A percentile compares a stretch with the other conserved stretches of the same genome.
phyloP scores from a whole-genome alignment of 176 grass and related monocot genomes.

The Bothriochloa decipiens region DNA sequence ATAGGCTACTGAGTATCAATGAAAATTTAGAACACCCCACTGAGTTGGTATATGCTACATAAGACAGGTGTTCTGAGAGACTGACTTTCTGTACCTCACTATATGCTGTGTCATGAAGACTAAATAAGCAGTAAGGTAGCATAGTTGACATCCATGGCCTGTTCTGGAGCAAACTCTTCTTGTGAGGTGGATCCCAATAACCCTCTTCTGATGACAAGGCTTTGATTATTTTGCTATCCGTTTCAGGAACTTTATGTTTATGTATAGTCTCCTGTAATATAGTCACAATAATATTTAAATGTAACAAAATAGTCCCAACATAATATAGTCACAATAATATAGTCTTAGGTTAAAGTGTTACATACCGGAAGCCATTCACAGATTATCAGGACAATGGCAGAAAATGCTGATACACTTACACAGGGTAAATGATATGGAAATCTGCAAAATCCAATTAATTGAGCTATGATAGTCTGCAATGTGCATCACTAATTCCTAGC shows the following conservation, averaged over 20 bases:
- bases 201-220: slow-evolving; percentile 31
- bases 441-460: slow-evolving; percentile 52
- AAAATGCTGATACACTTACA: slow-evolving; percentile 58
- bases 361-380: slow-evolving; percentile 80
- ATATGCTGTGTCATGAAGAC: slow-evolving; percentile 81
- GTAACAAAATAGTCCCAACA: too few relatives aligned
- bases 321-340: too few relatives aligned
- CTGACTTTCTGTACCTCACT: slow-evolving; percentile 54
- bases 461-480: background rate
- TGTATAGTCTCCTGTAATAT: slow-evolving; percentile 72
- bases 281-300: background rate
- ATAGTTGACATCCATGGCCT: slow-evolving; percentile 75
- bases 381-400: slow-evolving; percentile 57
- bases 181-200: slow-evolving; percentile 26
- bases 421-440: slow-evolving; percentile 84
- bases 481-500: background rate
- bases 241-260: slow-evolving; percentile 53
- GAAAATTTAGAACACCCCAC: background rate
- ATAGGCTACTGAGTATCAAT: background rate
- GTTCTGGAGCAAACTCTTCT: slow-evolving; percentile 65
- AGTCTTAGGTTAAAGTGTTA: slow-evolving; percentile 26
- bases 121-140: slow-evolving; percentile 62
- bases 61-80: background rate
- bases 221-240: slow-evolving; percentile 25
- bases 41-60: background rate